Base-by-base conservation (phyloP, 306 rosid genomes). In the Rosa chinensis region DNA sequence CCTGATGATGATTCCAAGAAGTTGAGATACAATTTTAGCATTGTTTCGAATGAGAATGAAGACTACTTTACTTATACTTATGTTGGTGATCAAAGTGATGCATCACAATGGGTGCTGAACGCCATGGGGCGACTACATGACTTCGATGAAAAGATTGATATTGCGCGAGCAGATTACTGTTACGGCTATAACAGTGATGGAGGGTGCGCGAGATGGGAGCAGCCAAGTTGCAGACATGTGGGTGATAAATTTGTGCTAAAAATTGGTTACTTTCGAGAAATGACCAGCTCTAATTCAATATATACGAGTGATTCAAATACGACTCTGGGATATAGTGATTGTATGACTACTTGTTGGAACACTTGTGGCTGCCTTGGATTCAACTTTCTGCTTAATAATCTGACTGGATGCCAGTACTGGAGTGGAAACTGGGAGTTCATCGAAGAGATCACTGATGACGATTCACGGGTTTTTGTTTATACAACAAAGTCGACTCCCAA, bases 141-240 rank as follows among this genome's bases (percentile, higher is more conserved):
- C 39, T 73, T 6, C 2, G 39, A 62, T 2, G 0, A 0, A 3
- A 45, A 45, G 3, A 2, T 20, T 39, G 66, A 53, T 55, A 73
- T 73, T 39, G 77, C 67, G 0, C 10, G 37, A 55, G 37, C 66
- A 10, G 66, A 53, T 37, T 28, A 73, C 37, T 73, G 77, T 37
- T 37, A 73, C 39, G 77, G 77, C 50, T 53, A 37, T 21, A 55
- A 73, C 37, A 73, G 12, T 20, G 77, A 73, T 39, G 77, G 66
- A 37, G 77, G 77, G 20, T 73, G 66, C 21, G 66, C 55, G 37
- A 73, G 0, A 39, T 20, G 77, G 77, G 39, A 37, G n/a, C 59
- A 39, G 67, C 52, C 52, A 5, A 11, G 37, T 39, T 72, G 76
- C 25, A 72, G 64, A 21, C 50, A 39, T 53, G 39, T 17, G 11